Evolutionary conservation across 2,329 filamentous ascomycete species (phyloP), one percentile per base, ranked within the genome.

Genomic region (Xylariales sp.): DNA sequence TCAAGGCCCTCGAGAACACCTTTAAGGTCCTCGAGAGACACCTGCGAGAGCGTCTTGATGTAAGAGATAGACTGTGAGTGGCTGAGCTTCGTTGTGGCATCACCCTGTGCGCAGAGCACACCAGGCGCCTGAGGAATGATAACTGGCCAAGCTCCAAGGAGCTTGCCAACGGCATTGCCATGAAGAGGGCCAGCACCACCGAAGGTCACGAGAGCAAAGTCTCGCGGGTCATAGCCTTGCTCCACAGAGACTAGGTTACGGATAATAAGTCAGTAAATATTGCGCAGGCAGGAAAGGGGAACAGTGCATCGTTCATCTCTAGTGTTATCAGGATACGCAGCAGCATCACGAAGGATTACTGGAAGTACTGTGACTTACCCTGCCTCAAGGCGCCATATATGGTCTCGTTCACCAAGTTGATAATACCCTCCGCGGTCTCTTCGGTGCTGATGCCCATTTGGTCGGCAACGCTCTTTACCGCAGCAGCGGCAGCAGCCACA

Each of bases 161-260:
- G 59, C 45, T 70, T 62, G 16, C 69, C 70, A 2, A 73, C 56
- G 4, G 67, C 65, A 36, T 72, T 73, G 4, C 65, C 69, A 43
- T 72, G 69, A n/a, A 73, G 55, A 14, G 70, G 70, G 0, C 70
- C 70, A 16, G 69, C 70, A 35, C 70, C 70, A 20, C 70, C 70
- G 42, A 72, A 71, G 1, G 66, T 68, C 5, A 73, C 69, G 4
- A 74, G 56, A 4, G 69, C 67, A 46, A 73, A 73, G 27, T 72
- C 67, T 8, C 63, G 57, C 17, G 70, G 69, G 41, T 74, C 68
- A 38, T 70, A 69, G 24, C 70, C 70, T 48, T 72, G 69, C 44
- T 74, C 70, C 5, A 74, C 65, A 1, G 70, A 72, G 1, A 74
- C 69, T n/a, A n/a, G n/a, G n/a, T n/a, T n/a, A n/a, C n/a, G n/a